Base-by-base conservation (phyloP, 306 rosid genomes). In the Glycine latifolia region DNA sequence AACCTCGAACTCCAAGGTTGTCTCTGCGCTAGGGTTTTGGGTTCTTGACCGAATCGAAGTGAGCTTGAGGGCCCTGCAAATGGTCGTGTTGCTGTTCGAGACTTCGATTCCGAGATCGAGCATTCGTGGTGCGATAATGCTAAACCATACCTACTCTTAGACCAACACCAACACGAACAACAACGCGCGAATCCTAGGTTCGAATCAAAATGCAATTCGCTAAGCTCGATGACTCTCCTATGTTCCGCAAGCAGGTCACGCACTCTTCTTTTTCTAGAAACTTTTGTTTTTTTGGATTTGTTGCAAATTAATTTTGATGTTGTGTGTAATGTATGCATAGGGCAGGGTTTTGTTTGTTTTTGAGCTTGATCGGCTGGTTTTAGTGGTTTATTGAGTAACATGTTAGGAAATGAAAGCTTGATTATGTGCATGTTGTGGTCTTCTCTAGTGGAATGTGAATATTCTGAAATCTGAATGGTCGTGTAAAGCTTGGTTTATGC, bases 181-280 rank as follows among this genome's bases (percentile, higher is more conserved):
- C 31, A 50, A 15, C 63, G 11, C 6, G n/a, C 26, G 13, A 75
- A 73, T 48, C 59, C 11, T 16, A 26, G 10, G 43, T 26, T 85
- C 46, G 26, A n/a, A 33, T 16, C 15, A 86, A 93, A 81, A 96
- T 96, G 99, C 99, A 87, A 87, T 96, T 93, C 87, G 87, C 98
- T 1, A 96, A 96, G 97, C 97, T 96, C 77, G 99, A 96, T 75
- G 99, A 96, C 80, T 96, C 99, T 84, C 99, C 99, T 56, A 96
- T 96, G 99, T 96, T 96, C 90, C 99, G 99, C 83, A 96, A 96
- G 91, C 99, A 96, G 99, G 99, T 95, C 60, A 61, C 59, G 65
- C 71, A 4, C 67, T 75, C 26, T 20, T 80, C 4, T 13, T 14
- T 11, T 61, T 37, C 55, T 52, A 31, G 26, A 26, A 26, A 26